These are phyloP conservation scores for Chrysosporium keratinophilum DNA, from an alignment of 2,329 filamentous ascomycete species.

Conservation along the genomic window DNA sequence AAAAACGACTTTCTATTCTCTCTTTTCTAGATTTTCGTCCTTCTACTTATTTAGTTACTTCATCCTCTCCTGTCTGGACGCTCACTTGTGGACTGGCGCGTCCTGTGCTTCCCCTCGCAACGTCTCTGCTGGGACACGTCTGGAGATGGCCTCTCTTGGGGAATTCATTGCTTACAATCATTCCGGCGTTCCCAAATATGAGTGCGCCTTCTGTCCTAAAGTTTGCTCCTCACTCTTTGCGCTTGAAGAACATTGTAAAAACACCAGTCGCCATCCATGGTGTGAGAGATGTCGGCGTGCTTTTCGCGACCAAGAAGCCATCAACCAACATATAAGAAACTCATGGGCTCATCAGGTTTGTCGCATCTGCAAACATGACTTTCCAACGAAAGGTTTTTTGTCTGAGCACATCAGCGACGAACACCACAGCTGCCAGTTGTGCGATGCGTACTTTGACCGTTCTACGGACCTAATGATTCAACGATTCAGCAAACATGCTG, in stretches of 20 bases:
- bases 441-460: not conserved
- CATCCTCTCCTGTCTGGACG: too few species aligned
- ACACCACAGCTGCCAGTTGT: not conserved
- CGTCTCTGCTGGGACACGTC: not conserved
- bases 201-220: constrained; percentile 11
- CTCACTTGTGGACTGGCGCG: too few species aligned
- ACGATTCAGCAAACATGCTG: not conserved
- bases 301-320: not conserved
- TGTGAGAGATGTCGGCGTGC: constrained; percentile 8
- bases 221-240: constrained; percentile 1
- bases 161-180: not conserved
- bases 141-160: constrained; percentile 6
- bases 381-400: not conserved
- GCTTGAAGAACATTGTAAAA: constrained; percentile 8
- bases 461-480: not conserved
- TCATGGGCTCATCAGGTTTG: constrained; percentile 14
- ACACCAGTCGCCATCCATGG: constrained; percentile 10
- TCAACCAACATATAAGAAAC: not conserved
- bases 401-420: not conserved
- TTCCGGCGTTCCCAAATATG: not conserved
- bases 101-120: too few species aligned
- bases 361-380: constrained; percentile 10
- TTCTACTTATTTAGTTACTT: too few species aligned
- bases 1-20: too few species aligned
- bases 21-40: too few species aligned